phyloP scores from a whole-genome alignment of 148 eudicot species.

The Amaranthus hypochondriacus region DNA sequence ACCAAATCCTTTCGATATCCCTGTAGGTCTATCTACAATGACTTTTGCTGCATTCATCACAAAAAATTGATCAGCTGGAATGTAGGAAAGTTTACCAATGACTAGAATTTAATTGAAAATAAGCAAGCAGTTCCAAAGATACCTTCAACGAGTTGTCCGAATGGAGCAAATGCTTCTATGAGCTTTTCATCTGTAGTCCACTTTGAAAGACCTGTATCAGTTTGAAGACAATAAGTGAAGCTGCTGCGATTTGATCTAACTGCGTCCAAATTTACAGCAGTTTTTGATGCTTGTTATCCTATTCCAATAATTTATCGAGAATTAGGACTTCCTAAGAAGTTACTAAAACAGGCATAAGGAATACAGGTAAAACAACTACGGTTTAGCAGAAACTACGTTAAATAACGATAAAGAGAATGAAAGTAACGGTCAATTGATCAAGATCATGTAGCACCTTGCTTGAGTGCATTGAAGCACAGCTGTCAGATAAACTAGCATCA shows the following conservation, averaged over 20 bases:
- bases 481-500: not conserved
- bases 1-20: slow-evolving; percentile 84
- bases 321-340: not conserved
- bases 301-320: not conserved
- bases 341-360: not conserved
- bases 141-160: slow-evolving; percentile 81
- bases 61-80: slow-evolving; percentile 7
- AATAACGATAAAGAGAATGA: not conserved
- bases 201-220: slow-evolving; percentile 71
- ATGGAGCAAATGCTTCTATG: slow-evolving; percentile 65
- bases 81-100: not conserved
- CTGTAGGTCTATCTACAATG: slow-evolving; percentile 55
- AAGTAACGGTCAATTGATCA: not conserved
- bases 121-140: not conserved
- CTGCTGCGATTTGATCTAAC: not conserved
- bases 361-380: not conserved
- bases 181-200: slow-evolving; percentile 84
- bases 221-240: not conserved
- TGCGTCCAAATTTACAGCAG: no score
- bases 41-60: slow-evolving; percentile 62
- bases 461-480: not conserved
- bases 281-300: not conserved
- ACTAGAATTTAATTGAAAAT: not conserved
- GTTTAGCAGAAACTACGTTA: not conserved
- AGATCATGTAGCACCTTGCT: not conserved